Percentiles rank a stretch among this genome's conserved stretches.
phyloP scores from a whole-genome alignment of 2,329 filamentous ascomycete species.

The Fusarium nematophilum region DNA sequence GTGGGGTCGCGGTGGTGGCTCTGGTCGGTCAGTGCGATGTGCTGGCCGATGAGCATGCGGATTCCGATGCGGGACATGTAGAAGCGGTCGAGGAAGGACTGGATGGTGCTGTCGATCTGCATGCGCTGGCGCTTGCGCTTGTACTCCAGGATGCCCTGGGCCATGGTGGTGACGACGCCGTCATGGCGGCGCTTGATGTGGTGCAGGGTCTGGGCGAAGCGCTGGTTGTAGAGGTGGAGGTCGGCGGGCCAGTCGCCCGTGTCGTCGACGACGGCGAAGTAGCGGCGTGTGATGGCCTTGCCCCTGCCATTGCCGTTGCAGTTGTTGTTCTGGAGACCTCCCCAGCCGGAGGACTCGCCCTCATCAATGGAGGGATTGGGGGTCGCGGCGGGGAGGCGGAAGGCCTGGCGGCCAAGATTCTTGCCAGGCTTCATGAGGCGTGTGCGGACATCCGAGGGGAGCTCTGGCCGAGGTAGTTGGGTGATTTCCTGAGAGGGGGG shows the following conservation, averaged over 20 bases:
- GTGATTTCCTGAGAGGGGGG: constrained; percentile 81
- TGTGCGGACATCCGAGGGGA: constrained; percentile 80
- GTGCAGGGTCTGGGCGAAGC: constrained; percentile 88
- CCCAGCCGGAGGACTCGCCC: constrained; percentile 79
- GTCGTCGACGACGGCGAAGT: constrained; percentile 94
- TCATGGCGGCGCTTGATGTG: constrained; percentile 97
- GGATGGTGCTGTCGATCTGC: constrained; percentile 98
- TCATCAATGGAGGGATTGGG: constrained; percentile 89
- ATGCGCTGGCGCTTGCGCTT: constrained; percentile 96
- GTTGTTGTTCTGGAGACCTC: constrained; percentile 57
- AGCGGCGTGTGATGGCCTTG: constrained; percentile 67
- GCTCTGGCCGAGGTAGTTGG: constrained; percentile 79
- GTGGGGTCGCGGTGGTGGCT: constrained; percentile 88
- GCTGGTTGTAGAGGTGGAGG: constrained; percentile 91
- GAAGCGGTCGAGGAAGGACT: constrained; percentile 97
- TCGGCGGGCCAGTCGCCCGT: constrained; percentile 91
- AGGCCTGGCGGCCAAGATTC: constrained; percentile 65
- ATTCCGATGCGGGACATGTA: constrained; percentile 99
- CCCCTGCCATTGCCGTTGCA: constrained; percentile 60
- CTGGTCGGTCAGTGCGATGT: constrained; percentile 96
- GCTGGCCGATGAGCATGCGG: constrained; percentile 98
- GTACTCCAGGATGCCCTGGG: constrained; percentile 97
- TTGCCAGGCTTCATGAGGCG: constrained; percentile 78
- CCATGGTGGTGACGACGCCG: constrained; percentile 96
- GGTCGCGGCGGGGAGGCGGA: constrained; percentile 83